Evolutionary conservation across 139 green algal genomes (phyloP).

Genomic region (Chlorella sorokiniana): DNA sequence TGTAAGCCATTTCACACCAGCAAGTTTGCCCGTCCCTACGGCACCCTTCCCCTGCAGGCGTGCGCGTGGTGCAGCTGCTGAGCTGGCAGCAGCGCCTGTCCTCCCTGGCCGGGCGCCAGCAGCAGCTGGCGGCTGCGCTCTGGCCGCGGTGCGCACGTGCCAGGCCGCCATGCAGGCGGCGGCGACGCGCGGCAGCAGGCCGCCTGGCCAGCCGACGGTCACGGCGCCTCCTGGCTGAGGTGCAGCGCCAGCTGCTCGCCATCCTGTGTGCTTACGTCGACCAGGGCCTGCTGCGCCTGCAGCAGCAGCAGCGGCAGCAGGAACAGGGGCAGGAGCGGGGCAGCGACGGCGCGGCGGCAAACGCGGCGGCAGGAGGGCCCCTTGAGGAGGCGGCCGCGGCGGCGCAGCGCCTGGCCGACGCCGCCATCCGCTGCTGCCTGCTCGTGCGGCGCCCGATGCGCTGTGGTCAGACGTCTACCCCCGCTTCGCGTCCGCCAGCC

Average conservation of each 20-base stretch:
- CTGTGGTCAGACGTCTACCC: constrained; percentile 43
- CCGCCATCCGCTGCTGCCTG: constrained; percentile 47
- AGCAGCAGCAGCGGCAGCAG: neutral
- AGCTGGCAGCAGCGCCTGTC: constrained; percentile 62
- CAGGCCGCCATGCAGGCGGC: neutral
- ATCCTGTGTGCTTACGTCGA: constrained; percentile 25
- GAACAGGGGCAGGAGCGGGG: neutral
- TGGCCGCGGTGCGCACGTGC: constrained; percentile 16
- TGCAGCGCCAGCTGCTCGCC: constrained; percentile 22
- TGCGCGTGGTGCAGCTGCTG: constrained; percentile 53
- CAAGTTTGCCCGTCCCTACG: neutral
- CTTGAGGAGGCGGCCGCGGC: constrained; percentile 4
- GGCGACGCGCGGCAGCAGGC: neutral
- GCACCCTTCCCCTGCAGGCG: constrained; percentile 12
- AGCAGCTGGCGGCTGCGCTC: constrained; percentile 39
- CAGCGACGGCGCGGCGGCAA: neutral
- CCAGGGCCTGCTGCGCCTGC: constrained; percentile 9
- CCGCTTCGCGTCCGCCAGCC: constrained; percentile 12
- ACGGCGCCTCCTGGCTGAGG: neutral
- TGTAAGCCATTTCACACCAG: neutral
- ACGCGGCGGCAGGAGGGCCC: neutral
- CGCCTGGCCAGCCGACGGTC: constrained; percentile 35
- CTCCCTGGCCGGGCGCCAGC: constrained; percentile 33
- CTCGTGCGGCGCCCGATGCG: constrained; percentile 40
- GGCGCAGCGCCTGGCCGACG: constrained; percentile 31